Evolutionary conservation across 495 filamentous ascomycete genomes (phyloP), one percentile per base, ranked within the genome.

Genomic region (Bryoglossum gracile): DNA sequence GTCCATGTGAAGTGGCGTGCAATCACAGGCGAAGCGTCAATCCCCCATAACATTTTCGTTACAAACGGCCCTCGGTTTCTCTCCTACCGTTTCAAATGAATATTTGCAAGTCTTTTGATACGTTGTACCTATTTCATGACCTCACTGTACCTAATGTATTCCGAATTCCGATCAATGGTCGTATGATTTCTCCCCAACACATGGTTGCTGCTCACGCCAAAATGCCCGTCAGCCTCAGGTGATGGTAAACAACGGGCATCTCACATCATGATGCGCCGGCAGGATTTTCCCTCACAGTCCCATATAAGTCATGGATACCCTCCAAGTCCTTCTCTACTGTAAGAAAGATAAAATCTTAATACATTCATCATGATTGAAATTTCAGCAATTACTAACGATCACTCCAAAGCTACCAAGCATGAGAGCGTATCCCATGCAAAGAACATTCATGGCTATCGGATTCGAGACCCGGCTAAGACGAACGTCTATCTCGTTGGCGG

Each of bases 401-500:
- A n/a, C n/a, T n/a, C n/a, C n/a, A 41, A 19, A n/a, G 21, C 38
- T 19, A 4, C 18, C 18, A 14, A 23, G 30, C 25, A 18, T 19
- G 22, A 16, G 16, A 46, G n/a, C n/a, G n/a, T 38, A 21, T 33
- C 45, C 3, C 45, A 48, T 13, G 16, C 30, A 37, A 17, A 50
- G 1, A 2, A 43, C 14, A 18, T 38, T 23, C 9, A 11, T 48
- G 30, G 21, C 38, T 28, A 43, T 14, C 26, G 14, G 38, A 10
- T 19, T 18, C 32, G 62, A n/a, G 54, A 66, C 23, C 62, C 65
- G 1, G 44, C 60, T 11, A 44, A 58, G 21, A 56, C 51, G 13
- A 55, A 67, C 11, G 68, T 63, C 2, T 72, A 65, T 55, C 54
- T 72, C 4, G 56, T 73, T 9, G 70, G 69, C 11, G 64, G 62